phyloP scores from a whole-genome alignment of 495 filamentous ascomycete genomes.

The Xylaria telfairii region DNA sequence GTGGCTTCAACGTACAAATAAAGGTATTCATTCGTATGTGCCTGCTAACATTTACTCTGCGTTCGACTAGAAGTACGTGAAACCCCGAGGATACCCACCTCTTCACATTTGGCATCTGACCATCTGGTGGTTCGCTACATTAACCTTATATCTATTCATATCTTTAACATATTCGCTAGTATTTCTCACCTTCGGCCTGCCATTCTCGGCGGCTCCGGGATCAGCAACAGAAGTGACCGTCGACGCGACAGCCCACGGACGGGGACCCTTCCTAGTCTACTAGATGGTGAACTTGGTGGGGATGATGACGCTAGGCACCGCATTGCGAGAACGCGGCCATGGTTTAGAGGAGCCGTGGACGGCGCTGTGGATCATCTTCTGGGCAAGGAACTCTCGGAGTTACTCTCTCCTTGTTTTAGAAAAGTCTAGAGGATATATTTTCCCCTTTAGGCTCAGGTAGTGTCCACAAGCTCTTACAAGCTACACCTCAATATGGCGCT shows the following conservation, averaged over 20 bases:
- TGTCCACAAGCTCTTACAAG: too few relatives aligned
- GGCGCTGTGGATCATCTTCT: slow-evolving; percentile 75
- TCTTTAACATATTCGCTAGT: slow-evolving; percentile 71
- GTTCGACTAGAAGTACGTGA: slow-evolving; percentile 33
- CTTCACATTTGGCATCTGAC: slow-evolving; percentile 67
- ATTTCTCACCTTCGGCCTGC: slow-evolving; percentile 69
- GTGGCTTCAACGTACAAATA: background rate
- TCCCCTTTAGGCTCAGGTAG: too few relatives aligned
- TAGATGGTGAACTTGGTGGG: slow-evolving; percentile 79
- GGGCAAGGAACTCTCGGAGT: too few relatives aligned
- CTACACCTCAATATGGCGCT: too few relatives aligned
- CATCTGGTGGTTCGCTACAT: slow-evolving; percentile 64
- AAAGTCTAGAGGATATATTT: too few relatives aligned
- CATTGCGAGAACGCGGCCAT: slow-evolving; percentile 77
- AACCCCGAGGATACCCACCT: slow-evolving; percentile 56
- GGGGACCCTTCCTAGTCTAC: slow-evolving; percentile 69
- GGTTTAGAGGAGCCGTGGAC: slow-evolving; percentile 72
- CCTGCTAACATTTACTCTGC: too few relatives aligned
- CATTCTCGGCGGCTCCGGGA: slow-evolving; percentile 57
- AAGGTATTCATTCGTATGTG: background rate
- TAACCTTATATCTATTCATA: slow-evolving; percentile 69
- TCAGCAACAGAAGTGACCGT: slow-evolving; percentile 50
- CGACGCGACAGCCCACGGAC: slow-evolving; percentile 64
- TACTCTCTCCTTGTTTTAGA: too few relatives aligned
- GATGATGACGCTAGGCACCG: slow-evolving; percentile 71